These are phyloP conservation scores for Diaporthe destruens DNA, from an alignment of 2,329 filamentous ascomycete species.

Conservation along the genomic window DNA sequence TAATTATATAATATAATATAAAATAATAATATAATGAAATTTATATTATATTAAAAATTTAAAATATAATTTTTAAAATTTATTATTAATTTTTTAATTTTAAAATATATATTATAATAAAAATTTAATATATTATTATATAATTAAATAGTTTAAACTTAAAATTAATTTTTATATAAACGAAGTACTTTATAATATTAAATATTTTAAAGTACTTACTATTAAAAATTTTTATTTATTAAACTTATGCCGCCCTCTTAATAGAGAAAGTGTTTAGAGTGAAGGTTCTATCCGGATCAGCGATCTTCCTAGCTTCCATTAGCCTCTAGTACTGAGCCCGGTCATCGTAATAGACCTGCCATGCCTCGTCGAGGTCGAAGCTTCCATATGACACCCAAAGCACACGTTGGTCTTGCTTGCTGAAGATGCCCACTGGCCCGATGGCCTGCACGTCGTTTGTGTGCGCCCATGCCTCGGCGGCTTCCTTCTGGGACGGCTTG, in stretches of 20 bases:
- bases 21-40: too few species aligned
- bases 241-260: conserved; percentile 1
- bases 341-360: conserved; percentile 53
- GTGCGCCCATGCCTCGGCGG: conserved; percentile 57
- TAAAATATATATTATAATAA: too few species aligned
- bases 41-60: too few species aligned
- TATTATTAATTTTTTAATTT: too few species aligned
- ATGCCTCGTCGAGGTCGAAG: conserved; percentile 52
- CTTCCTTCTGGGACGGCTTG: conserved; percentile 48
- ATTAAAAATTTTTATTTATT: background rate
- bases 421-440: conserved; percentile 50
- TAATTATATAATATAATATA: too few species aligned
- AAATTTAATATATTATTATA: too few species aligned
- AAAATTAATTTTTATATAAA: too few species aligned
- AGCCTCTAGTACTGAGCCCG: conserved; percentile 52
- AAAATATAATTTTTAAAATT: too few species aligned
- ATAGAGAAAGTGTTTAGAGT: conserved; percentile 52
- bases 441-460: conserved; percentile 52
- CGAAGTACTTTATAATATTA: too few species aligned
- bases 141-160: too few species aligned
- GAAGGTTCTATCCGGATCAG: conserved; percentile 54
- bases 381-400: conserved; percentile 57
- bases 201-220: too few species aligned
- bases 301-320: conserved; percentile 46
- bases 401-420: conserved; percentile 53